Evolutionary conservation across 306 rosid genomes (phyloP), one percentile per base, ranked within the genome.

Genomic region (Medicago ruthenica): DNA sequence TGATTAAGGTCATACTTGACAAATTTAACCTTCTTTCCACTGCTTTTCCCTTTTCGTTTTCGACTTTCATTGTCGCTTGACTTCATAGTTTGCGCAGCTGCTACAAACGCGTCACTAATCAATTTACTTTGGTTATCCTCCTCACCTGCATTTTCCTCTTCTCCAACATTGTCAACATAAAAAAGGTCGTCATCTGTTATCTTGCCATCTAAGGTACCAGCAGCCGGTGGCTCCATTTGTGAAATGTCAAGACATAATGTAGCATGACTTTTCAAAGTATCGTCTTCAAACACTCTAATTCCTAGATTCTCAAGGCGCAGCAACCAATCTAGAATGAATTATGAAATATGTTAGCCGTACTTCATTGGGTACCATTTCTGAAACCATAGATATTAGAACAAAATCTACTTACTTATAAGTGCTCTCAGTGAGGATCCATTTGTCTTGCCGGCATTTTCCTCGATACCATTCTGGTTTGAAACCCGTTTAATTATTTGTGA

Each of bases 241-340:
- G 80, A 82, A 54, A 54, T 20, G 44, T 84, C 84, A 41, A 61
- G 80, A 71, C 55, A 79, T 76, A 54, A 64, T 78, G 67, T 82
- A 64, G 86, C 85, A 41, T 44, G 89, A 45, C 5, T 77, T 62
- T 57, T 82, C 37, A 78, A 78, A 42, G 65, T 37, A 48, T 73
- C 85, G 47, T 89, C 96, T 74, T 80, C 92, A 58, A 91, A 88
- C 64, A 88, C 85, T 83, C 72, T 74, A 42, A 89, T 63, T 21
- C 98, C 98, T 51, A 54, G 81, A 74, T 78, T 78, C 81, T 89
- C 97, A 37, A 88, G 91, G 79, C 80, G 81, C 71, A 89, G 74
- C 60, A 93, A 86, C 90, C 96, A 89, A 73, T 82, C 98, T 93
- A 80, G 67, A 72, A 75, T 53, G 61, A 36, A 47, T 60, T 15